Evolutionary conservation across 1,139 yeast species (phyloP).

Genomic region (Candida glucosophila): DNA sequence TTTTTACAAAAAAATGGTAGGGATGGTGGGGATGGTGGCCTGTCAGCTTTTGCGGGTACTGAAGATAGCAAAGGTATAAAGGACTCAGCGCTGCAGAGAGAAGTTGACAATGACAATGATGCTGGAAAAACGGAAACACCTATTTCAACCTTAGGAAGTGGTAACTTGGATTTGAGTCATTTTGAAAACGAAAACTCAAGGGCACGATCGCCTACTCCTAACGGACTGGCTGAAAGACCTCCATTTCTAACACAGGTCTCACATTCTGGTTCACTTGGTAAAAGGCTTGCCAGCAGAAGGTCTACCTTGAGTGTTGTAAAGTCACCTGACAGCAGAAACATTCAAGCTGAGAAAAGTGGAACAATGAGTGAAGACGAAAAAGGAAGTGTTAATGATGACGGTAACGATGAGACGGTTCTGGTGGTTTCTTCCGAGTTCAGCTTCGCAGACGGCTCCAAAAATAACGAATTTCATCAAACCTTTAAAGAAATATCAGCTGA

Average conservation of each 20-base stretch:
- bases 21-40: background rate
- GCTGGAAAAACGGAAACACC: too few species aligned
- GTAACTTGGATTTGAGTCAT: conserved; percentile 56
- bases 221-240: conserved; percentile 9
- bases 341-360: conserved; percentile 1
- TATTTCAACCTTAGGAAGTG: conserved; percentile 60
- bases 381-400: background rate
- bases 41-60: background rate
- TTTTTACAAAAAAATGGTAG: background rate
- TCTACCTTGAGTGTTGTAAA: conserved; percentile 9
- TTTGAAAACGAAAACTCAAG: too few species aligned
- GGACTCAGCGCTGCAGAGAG: too few species aligned
- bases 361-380: conserved; percentile 2
- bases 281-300: conserved; percentile 14
- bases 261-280: conserved; percentile 12
- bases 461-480: conserved; percentile 52
- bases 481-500: conserved; percentile 46
- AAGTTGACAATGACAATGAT: too few species aligned
- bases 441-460: conserved; percentile 36
- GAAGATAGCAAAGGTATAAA: conserved; percentile 1
- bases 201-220: conserved; percentile 8
- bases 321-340: conserved; percentile 3
- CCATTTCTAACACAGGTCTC: too few species aligned
- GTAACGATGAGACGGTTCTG: background rate
- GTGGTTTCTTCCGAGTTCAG: too few species aligned